Conservation (phyloP, 306 rosid genomes). For the Castanea mollissima region DNA sequence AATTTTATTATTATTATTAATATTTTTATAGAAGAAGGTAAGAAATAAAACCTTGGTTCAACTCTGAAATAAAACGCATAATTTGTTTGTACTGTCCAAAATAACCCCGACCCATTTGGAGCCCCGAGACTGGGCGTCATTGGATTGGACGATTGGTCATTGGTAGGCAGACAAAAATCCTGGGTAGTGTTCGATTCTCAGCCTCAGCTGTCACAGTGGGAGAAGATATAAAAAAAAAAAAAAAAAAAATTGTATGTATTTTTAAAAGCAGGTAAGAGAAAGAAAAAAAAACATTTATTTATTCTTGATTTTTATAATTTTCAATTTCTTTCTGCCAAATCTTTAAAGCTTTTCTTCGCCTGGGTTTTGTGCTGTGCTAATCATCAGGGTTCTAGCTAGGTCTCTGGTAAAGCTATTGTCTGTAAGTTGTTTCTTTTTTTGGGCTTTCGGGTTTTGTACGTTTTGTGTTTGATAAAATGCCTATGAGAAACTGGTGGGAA, state of each 20-base stretch:
- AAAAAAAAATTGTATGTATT: not conserved
- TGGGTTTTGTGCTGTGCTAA: not conserved
- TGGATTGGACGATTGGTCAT: not conserved
- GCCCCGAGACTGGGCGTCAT: not conserved
- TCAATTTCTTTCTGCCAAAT: not conserved
- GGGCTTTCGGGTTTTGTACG: not conserved
- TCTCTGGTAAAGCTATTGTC: not conserved
- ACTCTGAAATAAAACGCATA: too few species aligned
- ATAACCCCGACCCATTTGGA: not conserved
- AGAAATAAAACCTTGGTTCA: too few species aligned
- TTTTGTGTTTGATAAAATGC: not conserved
- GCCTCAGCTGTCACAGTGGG: not conserved
- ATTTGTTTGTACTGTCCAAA: not conserved
- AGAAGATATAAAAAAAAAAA: not conserved
- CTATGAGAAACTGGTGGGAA: not conserved
- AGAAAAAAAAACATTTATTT: not conserved
- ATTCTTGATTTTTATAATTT: not conserved
- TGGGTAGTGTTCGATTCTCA: not conserved
- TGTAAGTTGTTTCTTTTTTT: not conserved
- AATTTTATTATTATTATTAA: too few species aligned
- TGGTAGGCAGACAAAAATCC: not conserved
- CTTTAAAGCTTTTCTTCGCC: not conserved
- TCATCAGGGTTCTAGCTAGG: conserved; percentile 10
- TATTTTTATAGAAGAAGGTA: too few species aligned
- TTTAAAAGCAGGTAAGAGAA: not conserved